Conservation (phyloP, 2,329 filamentous ascomycete species). For the Botrytis tulipae region DNA sequence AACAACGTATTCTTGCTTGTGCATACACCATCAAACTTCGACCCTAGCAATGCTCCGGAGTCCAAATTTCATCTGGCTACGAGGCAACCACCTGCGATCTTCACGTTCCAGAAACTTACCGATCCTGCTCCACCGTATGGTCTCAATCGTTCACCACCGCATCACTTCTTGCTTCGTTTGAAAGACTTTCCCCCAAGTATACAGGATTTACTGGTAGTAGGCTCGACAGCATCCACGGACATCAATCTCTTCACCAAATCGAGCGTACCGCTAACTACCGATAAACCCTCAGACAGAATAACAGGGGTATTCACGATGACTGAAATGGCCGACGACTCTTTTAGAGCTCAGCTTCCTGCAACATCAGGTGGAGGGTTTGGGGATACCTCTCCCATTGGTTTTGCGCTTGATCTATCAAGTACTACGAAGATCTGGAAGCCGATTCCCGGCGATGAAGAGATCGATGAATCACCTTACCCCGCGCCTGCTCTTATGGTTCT, state of each 20-base stretch:
- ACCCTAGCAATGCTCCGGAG: slow-evolving; percentile 51
- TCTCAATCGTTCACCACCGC: slow-evolving; percentile 62
- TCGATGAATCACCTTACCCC: slow-evolving; percentile 75
- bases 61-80: slow-evolving; percentile 80
- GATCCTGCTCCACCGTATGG: slow-evolving; percentile 75
- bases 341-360: slow-evolving; percentile 73
- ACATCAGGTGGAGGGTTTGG: slow-evolving; percentile 53
- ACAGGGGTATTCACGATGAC: slow-evolving; percentile 72
- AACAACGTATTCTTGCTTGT: slow-evolving; percentile 81
- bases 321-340: slow-evolving; percentile 69
- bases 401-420: slow-evolving; percentile 79
- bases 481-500: slow-evolving; percentile 81
- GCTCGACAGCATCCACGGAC: slow-evolving; percentile 77
- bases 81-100: slow-evolving; percentile 57
- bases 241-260: slow-evolving; percentile 76
- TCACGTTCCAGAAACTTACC: slow-evolving; percentile 70
- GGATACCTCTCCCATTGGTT: slow-evolving; percentile 77
- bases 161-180: slow-evolving; percentile 75
- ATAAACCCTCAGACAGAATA: slow-evolving; percentile 57
- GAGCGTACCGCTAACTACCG: slow-evolving; percentile 61
- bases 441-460: slow-evolving; percentile 68
- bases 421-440: slow-evolving; percentile 76
- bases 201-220: slow-evolving; percentile 76
- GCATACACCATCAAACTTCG: slow-evolving; percentile 65
- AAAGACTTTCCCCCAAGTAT: slow-evolving; percentile 78